Base-by-base conservation (phyloP, 169 alveolate species). In the Amoebophrya sp. region DNA sequence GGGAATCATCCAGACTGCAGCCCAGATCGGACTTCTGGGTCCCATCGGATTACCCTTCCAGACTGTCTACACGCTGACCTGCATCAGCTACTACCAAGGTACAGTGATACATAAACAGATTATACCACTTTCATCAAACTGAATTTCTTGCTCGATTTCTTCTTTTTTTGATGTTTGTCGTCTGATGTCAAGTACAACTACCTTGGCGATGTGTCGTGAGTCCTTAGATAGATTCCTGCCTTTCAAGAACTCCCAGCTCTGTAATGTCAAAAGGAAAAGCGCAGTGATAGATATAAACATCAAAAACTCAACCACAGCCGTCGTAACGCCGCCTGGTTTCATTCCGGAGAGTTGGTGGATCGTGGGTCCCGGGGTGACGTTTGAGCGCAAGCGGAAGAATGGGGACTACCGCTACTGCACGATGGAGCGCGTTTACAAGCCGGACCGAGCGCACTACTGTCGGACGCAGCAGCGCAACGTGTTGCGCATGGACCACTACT, bases 401-500 rank as follows among this genome's bases (percentile, higher is more conserved):
- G 12, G 83, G 0, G 35, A 25, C 39, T 66, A 12, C 83, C 83
- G 94, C 32, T 93, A 90, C 88, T 94, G 94, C 66, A 29, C 33
- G 38, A 91, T 89, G 89, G 93, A 91, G 94, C 89, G 92, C 39
- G 90, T 92, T 40, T 83, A 93, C 92, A 97, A 96, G 93, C 98
- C 98, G 66, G 98, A 96, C 83, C 92, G 98, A 91, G 91, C 96
- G 39, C 97, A 96, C 92, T 97, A 96, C 94, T 97, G 98, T 93
- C 92, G 96, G 55, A 91, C 95, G 83, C 96, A 97, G 89, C 92
- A 95, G n/a, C 93, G 95, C 77, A 96, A 97, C 91, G 95, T 95
- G 29, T 91, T 96, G 39, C 95, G 95, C 89, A 97, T 97, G 98
- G 98, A 97, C 91, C 98, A 97, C 93, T 97, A 97, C 93, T 97